These are phyloP conservation scores for Xylariaceae sp. DNA, from an alignment of 2,329 filamentous ascomycete genomes.

Conservation along the genomic window DNA sequence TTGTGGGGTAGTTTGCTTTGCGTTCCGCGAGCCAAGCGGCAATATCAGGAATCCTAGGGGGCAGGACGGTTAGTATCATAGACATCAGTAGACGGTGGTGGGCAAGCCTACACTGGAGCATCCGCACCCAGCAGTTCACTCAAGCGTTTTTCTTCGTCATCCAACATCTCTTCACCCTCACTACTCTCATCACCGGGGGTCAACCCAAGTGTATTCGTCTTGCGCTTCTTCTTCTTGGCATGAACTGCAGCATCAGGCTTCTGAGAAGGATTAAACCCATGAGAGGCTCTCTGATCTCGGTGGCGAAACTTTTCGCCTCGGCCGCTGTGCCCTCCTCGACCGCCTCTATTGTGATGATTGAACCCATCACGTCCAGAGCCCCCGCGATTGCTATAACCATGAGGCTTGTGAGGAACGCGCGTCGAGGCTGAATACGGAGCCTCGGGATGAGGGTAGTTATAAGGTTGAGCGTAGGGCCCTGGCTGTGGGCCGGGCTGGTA, in stretches of 20 bases:
- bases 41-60: slow-evolving; percentile 60
- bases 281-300: slow-evolving; percentile 32
- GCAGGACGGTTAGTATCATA: slow-evolving; percentile 11
- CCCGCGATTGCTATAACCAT: slow-evolving; percentile 14
- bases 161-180: slow-evolving; percentile 62
- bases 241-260: slow-evolving; percentile 48
- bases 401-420: slow-evolving; percentile 32
- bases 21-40: slow-evolving; percentile 77
- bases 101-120: slow-evolving; percentile 48
- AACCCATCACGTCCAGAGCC: slow-evolving; percentile 21
- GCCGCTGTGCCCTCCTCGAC: slow-evolving; percentile 39
- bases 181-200: slow-evolving; percentile 56
- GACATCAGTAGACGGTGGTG: slow-evolving; percentile 1
- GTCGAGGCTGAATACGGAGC: slow-evolving; percentile 35
- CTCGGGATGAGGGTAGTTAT: slow-evolving; percentile 40
- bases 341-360: slow-evolving; percentile 32
- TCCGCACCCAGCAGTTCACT: slow-evolving; percentile 53
- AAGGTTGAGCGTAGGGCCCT: slow-evolving; percentile 32
- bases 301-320: slow-evolving; percentile 41
- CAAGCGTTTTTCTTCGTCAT: slow-evolving; percentile 64
- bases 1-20: slow-evolving; percentile 74
- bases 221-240: slow-evolving; percentile 66
- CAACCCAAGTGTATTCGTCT: slow-evolving; percentile 67
- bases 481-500: slow-evolving; percentile 41
- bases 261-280: slow-evolving; percentile 41